Base-by-base conservation (phyloP, 495 filamentous ascomycete genomes). In the Parachaetomium inaequale region DNA sequence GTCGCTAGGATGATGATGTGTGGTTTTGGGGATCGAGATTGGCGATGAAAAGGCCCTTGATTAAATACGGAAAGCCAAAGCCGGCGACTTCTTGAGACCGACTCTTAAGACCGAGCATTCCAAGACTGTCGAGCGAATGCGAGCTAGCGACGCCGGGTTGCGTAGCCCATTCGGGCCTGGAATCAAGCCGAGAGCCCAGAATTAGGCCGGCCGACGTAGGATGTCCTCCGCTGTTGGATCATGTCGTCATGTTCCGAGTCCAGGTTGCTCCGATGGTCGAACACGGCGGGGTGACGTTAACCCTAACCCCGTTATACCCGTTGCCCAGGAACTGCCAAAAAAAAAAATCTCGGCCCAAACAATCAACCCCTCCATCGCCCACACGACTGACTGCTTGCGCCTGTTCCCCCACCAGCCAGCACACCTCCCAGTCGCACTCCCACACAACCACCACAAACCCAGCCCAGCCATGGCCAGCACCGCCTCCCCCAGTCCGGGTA, bases 401-500 rank as follows among this genome's bases (percentile, higher is more conserved):
- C 19, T n/a, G n/a, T n/a, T n/a, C 32, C 15, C 25, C 53, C 11
- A 25, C 21, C 26, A 21, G 10, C 15, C 17, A 6, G 19, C 28
- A 6, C 31, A 17, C 52, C 46, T 38, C 10, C 38, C 45, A n/a
- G 26, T 15, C 56, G 28, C 34, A 43, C 29, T 29, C 29, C 45
- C 25, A 34, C 56, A 17, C 14, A 40, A 40, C 17, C 17, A 7
- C 45, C 32, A 7, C n/a, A 40, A 25, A 57, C 15, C 19, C 8
- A 45, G 5, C 23, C n/a, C 47, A 49, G n/a, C 25, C 26, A 63
- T 59, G 61, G 55, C 58, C 19, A 68, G 12, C 58, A 63, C 59
- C 34, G n/a, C 63, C 5, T 4, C 58, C 14, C 63, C 66, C 6
- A 63, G 45, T 25, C 66, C 66, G 59, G 63, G 66, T 68, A 63